Evolutionary conservation across 2,329 filamentous ascomycete species (phyloP).

Genomic region (Knoxdaviesia capensis): DNA sequence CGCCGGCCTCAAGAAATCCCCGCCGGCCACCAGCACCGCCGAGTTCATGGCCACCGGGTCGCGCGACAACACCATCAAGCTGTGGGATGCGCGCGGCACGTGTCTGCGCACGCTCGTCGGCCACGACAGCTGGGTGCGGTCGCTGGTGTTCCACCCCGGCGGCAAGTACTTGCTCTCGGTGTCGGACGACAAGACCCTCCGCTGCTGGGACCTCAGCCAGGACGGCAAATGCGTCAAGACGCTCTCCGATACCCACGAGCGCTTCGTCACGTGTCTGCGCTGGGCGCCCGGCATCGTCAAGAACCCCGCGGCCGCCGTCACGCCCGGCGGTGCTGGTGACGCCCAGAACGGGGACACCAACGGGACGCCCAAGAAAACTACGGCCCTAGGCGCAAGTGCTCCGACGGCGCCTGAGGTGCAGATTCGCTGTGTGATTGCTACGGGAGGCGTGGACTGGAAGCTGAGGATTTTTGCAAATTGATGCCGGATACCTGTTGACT

Average conservation of each 20-base stretch:
- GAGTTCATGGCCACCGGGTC: constrained; percentile 83
- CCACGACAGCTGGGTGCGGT: constrained; percentile 89
- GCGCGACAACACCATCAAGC: constrained; percentile 72
- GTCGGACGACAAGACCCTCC: constrained; percentile 75
- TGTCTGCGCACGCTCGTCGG: constrained; percentile 68
- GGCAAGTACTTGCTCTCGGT: constrained; percentile 79
- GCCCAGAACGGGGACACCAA: constrained; percentile 15
- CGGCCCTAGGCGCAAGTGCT: constrained; percentile 7
- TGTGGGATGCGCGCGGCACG: constrained; percentile 76
- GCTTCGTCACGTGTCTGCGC: constrained; percentile 69
- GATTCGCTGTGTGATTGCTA: constrained; percentile 68
- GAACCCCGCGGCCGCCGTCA: constrained; percentile 1
- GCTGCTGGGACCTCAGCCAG: constrained; percentile 85
- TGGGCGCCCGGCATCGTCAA: constrained; percentile 68
- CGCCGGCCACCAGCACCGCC: constrained; percentile 50
- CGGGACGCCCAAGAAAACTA: constrained; percentile 21
- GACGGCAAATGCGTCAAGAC: constrained; percentile 80
- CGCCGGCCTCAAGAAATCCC: constrained; percentile 68
- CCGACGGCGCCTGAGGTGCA: constrained; percentile 30
- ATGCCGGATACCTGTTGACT: neutral
- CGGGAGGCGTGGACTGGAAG: constrained; percentile 63
- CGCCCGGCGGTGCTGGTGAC: constrained; percentile 20
- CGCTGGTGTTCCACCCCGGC: constrained; percentile 71
- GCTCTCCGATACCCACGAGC: constrained; percentile 55
- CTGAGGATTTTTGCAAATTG: constrained; percentile 55